Conservation (phyloP, 768 basidiomycete genomes). For the Tricholoma bakamatsutake region DNA sequence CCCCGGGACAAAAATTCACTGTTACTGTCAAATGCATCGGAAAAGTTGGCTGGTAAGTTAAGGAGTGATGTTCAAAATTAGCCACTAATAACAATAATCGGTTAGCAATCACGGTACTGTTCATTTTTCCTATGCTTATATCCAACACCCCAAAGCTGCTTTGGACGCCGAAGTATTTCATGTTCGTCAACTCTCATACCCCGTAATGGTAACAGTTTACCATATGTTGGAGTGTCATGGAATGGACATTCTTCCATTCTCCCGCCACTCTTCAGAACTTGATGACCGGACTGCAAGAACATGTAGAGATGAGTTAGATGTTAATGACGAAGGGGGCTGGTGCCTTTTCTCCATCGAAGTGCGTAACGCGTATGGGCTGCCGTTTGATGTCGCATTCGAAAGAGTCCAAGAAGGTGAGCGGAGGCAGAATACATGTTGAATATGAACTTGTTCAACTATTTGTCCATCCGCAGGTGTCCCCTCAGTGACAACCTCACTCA, state of each 20-base stretch:
- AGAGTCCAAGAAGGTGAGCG: conserved; percentile 55
- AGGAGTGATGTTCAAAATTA: background rate
- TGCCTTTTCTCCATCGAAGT: conserved; percentile 89
- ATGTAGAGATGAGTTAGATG: conserved; percentile 26
- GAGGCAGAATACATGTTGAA: conserved; percentile 5
- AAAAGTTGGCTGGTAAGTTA: conserved; percentile 84
- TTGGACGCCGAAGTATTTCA: conserved; percentile 54
- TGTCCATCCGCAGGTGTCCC: conserved; percentile 31
- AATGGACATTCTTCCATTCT: conserved; percentile 76
- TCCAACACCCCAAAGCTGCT: conserved; percentile 37
- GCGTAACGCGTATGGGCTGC: conserved; percentile 85
- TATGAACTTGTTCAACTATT: background rate
- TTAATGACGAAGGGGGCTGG: conserved; percentile 56
- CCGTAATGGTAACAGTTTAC: conserved; percentile 90
- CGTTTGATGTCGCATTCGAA: conserved; percentile 84
- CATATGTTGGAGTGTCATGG: conserved; percentile 86
- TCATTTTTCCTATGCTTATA: conserved; percentile 77
- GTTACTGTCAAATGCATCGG: conserved; percentile 75
- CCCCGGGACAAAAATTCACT: conserved; percentile 65
- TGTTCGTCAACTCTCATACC: conserved; percentile 82
- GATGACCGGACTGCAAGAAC: conserved; percentile 18
- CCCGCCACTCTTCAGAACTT: conserved; percentile 15
- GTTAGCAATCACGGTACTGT: conserved; percentile 71
- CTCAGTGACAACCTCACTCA: conserved; percentile 38
- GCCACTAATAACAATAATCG: conserved; percentile 12